Evolutionary conservation across 2,329 filamentous ascomycete species (phyloP), one percentile per base, ranked within the genome.

Genomic region (Elsinoe fawcettii): DNA sequence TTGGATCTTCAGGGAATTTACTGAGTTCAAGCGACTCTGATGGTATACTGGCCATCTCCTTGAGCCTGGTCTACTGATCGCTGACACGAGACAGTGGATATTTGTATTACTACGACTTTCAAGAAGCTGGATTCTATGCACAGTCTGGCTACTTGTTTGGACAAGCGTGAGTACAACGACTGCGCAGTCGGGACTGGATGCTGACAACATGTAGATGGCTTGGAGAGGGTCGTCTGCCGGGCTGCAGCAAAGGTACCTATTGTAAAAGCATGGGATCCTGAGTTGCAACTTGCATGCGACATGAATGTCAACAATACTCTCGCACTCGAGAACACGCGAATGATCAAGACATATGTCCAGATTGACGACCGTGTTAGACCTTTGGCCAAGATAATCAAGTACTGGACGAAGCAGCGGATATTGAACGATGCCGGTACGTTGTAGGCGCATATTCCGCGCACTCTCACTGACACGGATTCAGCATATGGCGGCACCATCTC

Each of bases 241-340:
- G 90, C 90, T 25, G 88, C 87, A 41, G 93, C 93, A 59, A 97
- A 96, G 73, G 93, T 99, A 12, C 92, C 93, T 3, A 99, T 99
- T 67, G 93, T 99, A 64, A 97, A 97, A 76, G 88, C 96, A 57
- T 99, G 93, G 91, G 93, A 99, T 70, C 93, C 93, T 2, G 90
- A 96, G 70, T 77, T 96, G 58, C 78, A 85, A 62, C 78, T 99
- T 53, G 88, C 90, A 14, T 96, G 91, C 71, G 93, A 99, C 69
- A 93, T 99, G 86, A 99, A 99, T 65, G 91, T 99, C 74, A 99
- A 99, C 75, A 99, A 97, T 66, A 93, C 91, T 0, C 74, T 95
- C 55, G 93, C 93, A 3, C 77, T 99, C 60, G 91, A 97, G 71
- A 99, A 99, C 67, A 99, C 93, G 12, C 84, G 91, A 53, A 95